phyloP scores from a whole-genome alignment of 148 eudicot species.

The Camellia japonica region DNA sequence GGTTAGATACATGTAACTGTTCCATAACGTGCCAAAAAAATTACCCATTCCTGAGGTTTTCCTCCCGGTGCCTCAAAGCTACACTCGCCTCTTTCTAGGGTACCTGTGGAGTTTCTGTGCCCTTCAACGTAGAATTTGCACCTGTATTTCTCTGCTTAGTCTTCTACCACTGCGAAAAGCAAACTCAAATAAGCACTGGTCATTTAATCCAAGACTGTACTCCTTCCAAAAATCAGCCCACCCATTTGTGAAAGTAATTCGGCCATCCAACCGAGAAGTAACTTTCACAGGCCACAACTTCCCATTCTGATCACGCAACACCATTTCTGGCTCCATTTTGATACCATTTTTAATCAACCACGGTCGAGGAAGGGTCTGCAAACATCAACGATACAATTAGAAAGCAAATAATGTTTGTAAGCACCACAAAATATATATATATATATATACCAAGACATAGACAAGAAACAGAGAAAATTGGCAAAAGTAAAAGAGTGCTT shows the following conservation, averaged over 20 bases:
- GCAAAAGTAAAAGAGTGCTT: background rate
- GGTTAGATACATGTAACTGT: no score
- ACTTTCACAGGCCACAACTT: constrained; percentile 12
- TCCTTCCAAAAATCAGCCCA: constrained; percentile 4
- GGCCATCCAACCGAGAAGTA: background rate
- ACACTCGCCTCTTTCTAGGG: background rate
- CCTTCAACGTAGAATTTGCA: background rate
- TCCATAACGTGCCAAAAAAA: no score
- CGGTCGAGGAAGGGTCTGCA: constrained; percentile 9
- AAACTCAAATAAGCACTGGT: constrained; percentile 10
- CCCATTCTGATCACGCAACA: background rate
- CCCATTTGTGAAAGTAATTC: background rate
- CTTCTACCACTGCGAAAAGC: background rate
- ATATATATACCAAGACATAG: background rate
- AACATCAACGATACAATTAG: background rate
- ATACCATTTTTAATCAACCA: background rate
- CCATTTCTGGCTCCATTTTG: constrained; percentile 9
- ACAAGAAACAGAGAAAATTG: no score
- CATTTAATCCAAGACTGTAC: background rate
- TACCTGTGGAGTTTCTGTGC: background rate
- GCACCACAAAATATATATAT: background rate
- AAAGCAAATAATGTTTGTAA: background rate
- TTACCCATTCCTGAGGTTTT: background rate
- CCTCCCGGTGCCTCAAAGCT: background rate
- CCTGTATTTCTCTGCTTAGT: constrained; percentile 11